phyloP scores from a whole-genome alignment of 805 yeast species.

The Barnettozyma wickerhamii region DNA sequence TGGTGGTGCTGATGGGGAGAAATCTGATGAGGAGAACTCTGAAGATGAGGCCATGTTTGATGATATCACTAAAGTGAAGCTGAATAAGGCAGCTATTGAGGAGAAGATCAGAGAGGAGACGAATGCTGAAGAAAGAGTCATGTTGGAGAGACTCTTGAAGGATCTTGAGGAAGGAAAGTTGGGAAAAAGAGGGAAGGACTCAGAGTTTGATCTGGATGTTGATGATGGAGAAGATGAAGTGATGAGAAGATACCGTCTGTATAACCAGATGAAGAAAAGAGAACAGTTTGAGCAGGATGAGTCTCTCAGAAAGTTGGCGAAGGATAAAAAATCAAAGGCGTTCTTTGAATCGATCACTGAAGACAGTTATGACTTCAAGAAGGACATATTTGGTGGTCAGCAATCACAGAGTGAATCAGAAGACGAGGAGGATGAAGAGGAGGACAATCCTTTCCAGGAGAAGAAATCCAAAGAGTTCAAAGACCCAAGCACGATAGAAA shows the following conservation, averaged over 20 bases:
- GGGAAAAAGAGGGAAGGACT: constrained; percentile 50
- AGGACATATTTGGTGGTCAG: constrained; percentile 28
- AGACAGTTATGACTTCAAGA: constrained; percentile 30
- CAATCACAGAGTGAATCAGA: constrained; percentile 25
- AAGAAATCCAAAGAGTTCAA: constrained; percentile 22
- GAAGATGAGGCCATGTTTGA: constrained; percentile 79
- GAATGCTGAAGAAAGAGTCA: constrained; percentile 54
- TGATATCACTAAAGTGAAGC: constrained; percentile 54
- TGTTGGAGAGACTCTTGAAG: constrained; percentile 61
- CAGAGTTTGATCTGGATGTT: constrained; percentile 55
- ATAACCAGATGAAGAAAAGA: constrained; percentile 27
- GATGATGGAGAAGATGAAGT: constrained; percentile 73
- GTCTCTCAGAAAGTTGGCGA: constrained; percentile 44
- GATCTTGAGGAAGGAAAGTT: constrained; percentile 73
- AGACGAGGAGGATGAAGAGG: constrained; percentile 28
- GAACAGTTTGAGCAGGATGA: constrained; percentile 45
- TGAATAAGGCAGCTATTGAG: constrained; percentile 56
- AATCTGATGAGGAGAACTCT: constrained; percentile 51
- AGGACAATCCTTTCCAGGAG: constrained; percentile 27
- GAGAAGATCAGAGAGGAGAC: constrained; percentile 55
- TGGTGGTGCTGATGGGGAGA: constrained; percentile 65
- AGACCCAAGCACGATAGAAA: constrained; percentile 21
- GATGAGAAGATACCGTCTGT: constrained; percentile 28
- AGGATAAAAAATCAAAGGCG: constrained; percentile 56
- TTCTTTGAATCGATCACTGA: constrained; percentile 63